Base-by-base conservation (phyloP, 2,329 filamentous ascomycete species). In the Parastagonospora nodorum region DNA sequence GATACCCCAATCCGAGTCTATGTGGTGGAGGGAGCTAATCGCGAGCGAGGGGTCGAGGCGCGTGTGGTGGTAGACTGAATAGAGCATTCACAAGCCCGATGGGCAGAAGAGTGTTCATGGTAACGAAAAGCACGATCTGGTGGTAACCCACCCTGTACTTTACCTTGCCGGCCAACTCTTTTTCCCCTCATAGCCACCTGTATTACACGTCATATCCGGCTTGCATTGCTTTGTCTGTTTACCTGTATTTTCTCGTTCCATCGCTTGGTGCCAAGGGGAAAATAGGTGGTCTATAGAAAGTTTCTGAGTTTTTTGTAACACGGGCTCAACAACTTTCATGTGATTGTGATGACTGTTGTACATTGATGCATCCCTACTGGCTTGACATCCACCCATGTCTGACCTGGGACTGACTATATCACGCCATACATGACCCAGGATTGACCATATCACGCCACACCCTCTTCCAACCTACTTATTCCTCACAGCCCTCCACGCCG, bases 111-210 rank as follows among this genome's bases (percentile, higher is more conserved):
- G 77, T 79, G 75, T 65, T 72, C 69, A 62, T 57, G 71, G 63
- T 65, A 66, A 71, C 63, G 68, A 71, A 74, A 73, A 73, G 71
- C 70, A 73, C 71, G 68, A 67, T 48, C 64, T 61, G 68, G 70
- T 73, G 68, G 63, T 70, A 63, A 69, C 42, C 70, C 72, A 71
- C 71, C 66, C 63, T 75, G 72, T 76, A 75, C 73, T 75, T 74
- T 76, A 75, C 65, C 59, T 69, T 71, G 64, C 70, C 68, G 62
- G 58, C 19, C 57, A 66, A 63, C 57, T 67, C 58, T 67, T 70
- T 64, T 68, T 19, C 64, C 62, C 58, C 57, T 60, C 56, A 61
- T 48, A 60, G 58, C 61, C 62, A 53, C 55, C 55, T 71, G 68
- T 71, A 70, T 64, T 70, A 72, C 70, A 72, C 61, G 63, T 64